A percentile compares a stretch with the other conserved stretches of the same genome.
phyloP scores from a whole-genome alignment of 2,329 filamentous ascomycete species.

The Coccinonectria pachysandricola region DNA sequence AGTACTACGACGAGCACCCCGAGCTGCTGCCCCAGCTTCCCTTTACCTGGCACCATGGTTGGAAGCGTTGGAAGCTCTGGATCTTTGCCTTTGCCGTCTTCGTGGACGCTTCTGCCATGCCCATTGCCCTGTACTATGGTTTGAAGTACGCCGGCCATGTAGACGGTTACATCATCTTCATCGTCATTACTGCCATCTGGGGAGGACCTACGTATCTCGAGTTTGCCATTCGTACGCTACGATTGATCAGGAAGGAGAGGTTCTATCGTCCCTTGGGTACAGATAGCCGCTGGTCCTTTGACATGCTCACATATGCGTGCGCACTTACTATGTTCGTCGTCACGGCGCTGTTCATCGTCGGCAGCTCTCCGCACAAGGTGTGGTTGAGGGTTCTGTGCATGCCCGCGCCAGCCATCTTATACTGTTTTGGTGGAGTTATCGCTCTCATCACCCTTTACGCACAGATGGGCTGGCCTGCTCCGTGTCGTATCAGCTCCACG shows the following conservation, averaged over 20 bases:
- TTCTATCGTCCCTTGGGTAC: conserved; percentile 41
- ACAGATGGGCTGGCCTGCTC: conserved; percentile 34
- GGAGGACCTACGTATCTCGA: conserved; percentile 45
- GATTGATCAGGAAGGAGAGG: conserved; percentile 37
- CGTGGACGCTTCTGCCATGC: conserved; percentile 32
- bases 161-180: conserved; percentile 35
- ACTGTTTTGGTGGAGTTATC: conserved; percentile 33
- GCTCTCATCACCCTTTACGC: conserved; percentile 26
- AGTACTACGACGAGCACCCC: conserved; percentile 30
- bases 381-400: conserved; percentile 40
- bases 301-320: conserved; percentile 37
- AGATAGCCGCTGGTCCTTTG: conserved; percentile 36
- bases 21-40: conserved; percentile 29
- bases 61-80: conserved; percentile 32
- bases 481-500: conserved; percentile 54
- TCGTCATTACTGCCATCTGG: conserved; percentile 44
- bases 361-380: conserved; percentile 39
- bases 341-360: conserved; percentile 39
- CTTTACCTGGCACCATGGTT: conserved; percentile 31
- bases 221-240: conserved; percentile 37
- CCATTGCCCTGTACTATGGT: conserved; percentile 42
- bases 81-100: conserved; percentile 38
- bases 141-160: conserved; percentile 32
- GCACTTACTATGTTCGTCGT: conserved; percentile 37
- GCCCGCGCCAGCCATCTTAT: conserved; percentile 40